Evolutionary conservation across 2,329 filamentous ascomycete genomes (phyloP), one percentile per base, ranked within the genome.

Genomic region (Arthrobotrys musiformis): DNA sequence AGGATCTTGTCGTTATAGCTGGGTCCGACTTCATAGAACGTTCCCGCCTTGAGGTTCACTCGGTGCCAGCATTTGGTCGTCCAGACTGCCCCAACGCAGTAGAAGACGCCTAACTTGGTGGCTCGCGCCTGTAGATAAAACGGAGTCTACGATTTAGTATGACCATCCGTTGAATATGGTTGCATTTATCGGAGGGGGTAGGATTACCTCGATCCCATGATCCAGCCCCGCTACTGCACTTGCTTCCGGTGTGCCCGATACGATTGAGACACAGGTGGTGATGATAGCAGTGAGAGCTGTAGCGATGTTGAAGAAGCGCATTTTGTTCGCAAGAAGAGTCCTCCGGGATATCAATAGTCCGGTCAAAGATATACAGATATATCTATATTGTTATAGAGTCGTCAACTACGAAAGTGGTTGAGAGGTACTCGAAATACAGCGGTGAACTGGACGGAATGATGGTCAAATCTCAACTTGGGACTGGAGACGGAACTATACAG

Each of bases 31-130:
- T 17, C 54, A 30, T 76, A 76, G 15, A 76, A 56, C 13, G 26
- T 35, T 1, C 66, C 72, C 1, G 56, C n/a, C 7, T 64, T 26
- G 28, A 76, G 72, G 15, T 67, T 60, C 24, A 54, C 62, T 7
- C 60, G 46, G 33, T 76, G 66, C 66, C 60, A 64, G 58, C 72
- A 76, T 52, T 76, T 70, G 28, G 50, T 42, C 22, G 58, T 42
- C 48, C 48, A 76, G 17, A 42, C 30, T 1, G 22, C 37, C 6
- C 66, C 72, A 17, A 52, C 69, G 40, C 72, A 76, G 44, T 70
- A 69, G 17, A 54, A 76, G 37, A 76, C 72, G 15, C 72, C 72
- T 3, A 76, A 24, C n/a, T 48, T 26, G 30, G 54, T 58, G 17
- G 24, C 63, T 68, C 70, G 54, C 42, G 44, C 35, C 70, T 72